Evolutionary conservation across 148 eudicot genomes (phyloP).

Genomic region (Pharnaceum exiguum): DNA sequence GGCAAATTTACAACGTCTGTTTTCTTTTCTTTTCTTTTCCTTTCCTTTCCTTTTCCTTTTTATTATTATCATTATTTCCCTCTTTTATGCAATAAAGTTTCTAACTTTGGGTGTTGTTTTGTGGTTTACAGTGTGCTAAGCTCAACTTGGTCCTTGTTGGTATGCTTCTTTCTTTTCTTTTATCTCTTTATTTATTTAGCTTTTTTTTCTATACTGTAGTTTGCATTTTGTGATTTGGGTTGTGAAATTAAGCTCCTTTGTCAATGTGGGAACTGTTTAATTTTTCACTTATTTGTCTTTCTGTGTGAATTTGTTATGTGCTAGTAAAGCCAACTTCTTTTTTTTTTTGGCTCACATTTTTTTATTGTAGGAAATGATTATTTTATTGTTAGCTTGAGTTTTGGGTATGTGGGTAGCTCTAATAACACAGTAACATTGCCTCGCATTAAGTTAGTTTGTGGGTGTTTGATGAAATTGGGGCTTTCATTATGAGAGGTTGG

Average conservation of each 20-base stretch:
- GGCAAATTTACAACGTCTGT: constrained; percentile 86
- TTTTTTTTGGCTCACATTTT: too few species aligned
- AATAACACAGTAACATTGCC: too few species aligned
- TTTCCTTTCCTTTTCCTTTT: not conserved
- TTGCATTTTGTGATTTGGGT: not conserved
- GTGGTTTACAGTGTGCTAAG: constrained; percentile 82
- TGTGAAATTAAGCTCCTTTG: not conserved
- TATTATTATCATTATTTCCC: not conserved
- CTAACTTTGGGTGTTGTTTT: constrained; percentile 11
- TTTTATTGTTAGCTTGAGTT: too few species aligned
- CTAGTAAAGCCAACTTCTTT: too few species aligned
- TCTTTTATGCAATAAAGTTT: not conserved
- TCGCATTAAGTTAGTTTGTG: too few species aligned
- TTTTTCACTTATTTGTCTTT: too few species aligned
- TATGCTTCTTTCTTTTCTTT: constrained; percentile 28
- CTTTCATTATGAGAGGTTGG: too few species aligned
- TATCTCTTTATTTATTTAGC: not conserved
- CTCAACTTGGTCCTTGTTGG: constrained; percentile 92
- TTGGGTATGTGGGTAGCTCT: too few species aligned
- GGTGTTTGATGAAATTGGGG: too few species aligned
- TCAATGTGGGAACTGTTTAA: too few species aligned
- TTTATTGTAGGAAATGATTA: too few species aligned
- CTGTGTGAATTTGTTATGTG: too few species aligned
- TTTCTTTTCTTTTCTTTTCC: not conserved
- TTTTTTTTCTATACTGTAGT: not conserved